Evolutionary conservation across 371 early-diverging fungal genomes (phyloP), one percentile per base, ranked within the genome.

Genomic region (Apophysomyces sp.): DNA sequence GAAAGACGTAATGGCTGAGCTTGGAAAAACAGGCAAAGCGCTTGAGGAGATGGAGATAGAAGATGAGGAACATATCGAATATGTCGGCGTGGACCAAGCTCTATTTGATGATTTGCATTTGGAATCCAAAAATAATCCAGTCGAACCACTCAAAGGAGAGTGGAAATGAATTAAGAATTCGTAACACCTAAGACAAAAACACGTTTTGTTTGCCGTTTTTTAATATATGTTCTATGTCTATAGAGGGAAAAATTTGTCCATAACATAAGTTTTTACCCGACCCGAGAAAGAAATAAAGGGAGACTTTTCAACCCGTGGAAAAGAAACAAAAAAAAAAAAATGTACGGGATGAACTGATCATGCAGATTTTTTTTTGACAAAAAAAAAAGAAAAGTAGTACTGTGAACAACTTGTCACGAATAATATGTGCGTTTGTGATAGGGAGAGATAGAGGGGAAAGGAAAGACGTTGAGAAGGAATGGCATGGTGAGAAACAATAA

Each of bases 1-100:
- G 11, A 63, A 72, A 7, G 67, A 80, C 44, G 61, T 78, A 9
- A 16, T 40, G n/a, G 52, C 55, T 13, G 76, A 76, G 51, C 64
- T 78, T 30, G 81, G 77, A 16, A 54, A 70, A 21, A 65, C 67
- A 9, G 78, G 71, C 8, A 57, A 78, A 52, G 66, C 62, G 6
- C 63, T 76, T 0, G 61, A 71, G 27, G 44, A 71, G 29, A 54
- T 66, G 62, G 64, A 66, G 49, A 57, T 64, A 27, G 56, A 76
- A 31, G 73, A 73, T 28, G 68, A 73, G 16, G 60, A 59, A 7
- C 58, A 62, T 29, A 34, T 66, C 29, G 34, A 62, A 8, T 53
- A 65, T 29, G 55, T 63, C 24, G 71, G 68, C 16, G 63, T 60
- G 12, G 71, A 68, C 5, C 27, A 66, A 27, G 59, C 40, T 9